Base-by-base conservation (phyloP, 2,329 filamentous ascomycete genomes). In the Phialemoniopsis sp. region DNA sequence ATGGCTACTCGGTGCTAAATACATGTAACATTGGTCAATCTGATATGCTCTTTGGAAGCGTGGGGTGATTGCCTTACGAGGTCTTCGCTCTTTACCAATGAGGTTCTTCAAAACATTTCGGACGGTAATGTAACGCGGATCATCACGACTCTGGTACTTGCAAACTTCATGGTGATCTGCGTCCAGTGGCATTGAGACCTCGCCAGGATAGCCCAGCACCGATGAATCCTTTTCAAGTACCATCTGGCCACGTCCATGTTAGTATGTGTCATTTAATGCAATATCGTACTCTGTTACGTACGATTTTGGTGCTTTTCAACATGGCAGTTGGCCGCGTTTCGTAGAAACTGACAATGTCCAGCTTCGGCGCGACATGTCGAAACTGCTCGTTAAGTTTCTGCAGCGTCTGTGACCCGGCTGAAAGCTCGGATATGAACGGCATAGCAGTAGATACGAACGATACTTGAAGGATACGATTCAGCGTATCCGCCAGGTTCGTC, bases 321-420 rank as follows among this genome's bases (percentile, higher is more conserved):
- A 49, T 40, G 4, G 39, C 49, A 4, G 49, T 60, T 1, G 43
- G 37, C 2, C 50, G 36, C 4, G 56, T 62, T 38, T 64, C 59
- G 35, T 60, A 64, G 37, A 64, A 64, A 1, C 61, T 64, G 36
- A 50, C 54, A 2, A 66, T 53, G 1, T 56, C 36, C 1, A 66
- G 33, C 19, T 54, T 51, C 3, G 46, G 26, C 1, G 45, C 45
- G 34, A 48, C 41, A 34, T 58, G 50, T 5, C 53, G 54, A 47
- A 65, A 65, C 3, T 53, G 44, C 21, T 65, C 57, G 40, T 62
- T 63, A n/a, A 62, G 48, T 13, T 52, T 44, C 19, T 52, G 42
- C 13, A 59, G 45, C 2, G 43, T 51, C 0, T 36, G 47, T 32
- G 40, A 47, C 38, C 30, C 38, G 28, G 32, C 49, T 1, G 18